Base-by-base conservation (phyloP, 441 rosid species). In the Jatropha multifida region DNA sequence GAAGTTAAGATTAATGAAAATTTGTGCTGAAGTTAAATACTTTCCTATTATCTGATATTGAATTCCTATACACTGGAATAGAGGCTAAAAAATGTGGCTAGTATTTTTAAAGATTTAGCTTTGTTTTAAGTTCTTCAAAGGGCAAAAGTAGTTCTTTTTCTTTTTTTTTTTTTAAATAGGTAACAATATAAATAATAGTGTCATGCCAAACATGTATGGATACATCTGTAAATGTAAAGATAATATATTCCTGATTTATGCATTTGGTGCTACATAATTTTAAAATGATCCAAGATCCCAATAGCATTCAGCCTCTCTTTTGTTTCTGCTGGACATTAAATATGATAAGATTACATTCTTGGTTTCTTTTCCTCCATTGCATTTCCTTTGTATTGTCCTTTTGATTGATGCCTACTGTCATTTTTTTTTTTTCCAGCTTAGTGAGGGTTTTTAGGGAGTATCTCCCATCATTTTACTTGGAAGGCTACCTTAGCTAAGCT, bases 371-470 rank as follows among this genome's bases (percentile, higher is more conserved):
- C 13, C 37, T 20, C 51, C 27, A 51, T 15, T 52, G 64, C 52
- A 71, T 56, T 41, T 58, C n/a, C 65, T 23, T 32, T 37, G 23
- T 37, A 26, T 11, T 56, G 44, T 20, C 8, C n/a, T 59, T 13
- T 11, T 23, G 48, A 38, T 68, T 23, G 51, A n/a, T 65, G 18
- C 8, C 32, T 66, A 20, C 4, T 18, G 18, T 40, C 49, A 11
- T 20, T 55, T 12, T 1, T 8, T 12, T 1, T 8, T 20, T n/a
- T 15, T 42, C 18, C 40, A 40, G 65, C 42, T 3, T 7, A 14
- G 49, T 52, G 48, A 32, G 73, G 73, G 52, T 65, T 68, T 68
- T 70, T 62, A 56, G 52, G 42, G 26, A 44, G 27, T 27, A 58
- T 60, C 74, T 58, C n/a, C 61, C 55, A 23, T 71, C 41, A 58